Percentiles rank a stretch among this genome's conserved stretches.
Evolutionary conservation across 2,329 filamentous ascomycete genomes (phyloP).

Genomic region (Aspergillus awamori): DNA sequence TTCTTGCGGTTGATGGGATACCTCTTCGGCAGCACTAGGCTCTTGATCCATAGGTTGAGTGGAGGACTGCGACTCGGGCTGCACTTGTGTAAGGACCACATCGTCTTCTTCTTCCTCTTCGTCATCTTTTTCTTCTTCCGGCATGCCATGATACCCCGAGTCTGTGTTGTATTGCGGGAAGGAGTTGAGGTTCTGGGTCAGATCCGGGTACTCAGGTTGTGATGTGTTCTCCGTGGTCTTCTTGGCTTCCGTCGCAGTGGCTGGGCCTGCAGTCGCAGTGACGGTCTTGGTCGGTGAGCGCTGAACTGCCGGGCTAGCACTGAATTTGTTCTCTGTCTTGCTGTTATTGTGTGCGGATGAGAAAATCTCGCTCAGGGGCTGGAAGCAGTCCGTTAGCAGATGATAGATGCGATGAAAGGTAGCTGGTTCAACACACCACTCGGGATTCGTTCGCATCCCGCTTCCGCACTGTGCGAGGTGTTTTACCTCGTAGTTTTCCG

Average conservation of each 20-base stretch:
- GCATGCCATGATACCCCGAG: constrained; percentile 53
- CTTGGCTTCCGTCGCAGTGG: constrained; percentile 17
- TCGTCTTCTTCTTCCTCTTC: constrained; percentile 43
- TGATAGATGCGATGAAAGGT: constrained; percentile 11
- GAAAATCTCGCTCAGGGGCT: constrained; percentile 55
- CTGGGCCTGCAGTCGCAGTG: constrained; percentile 20
- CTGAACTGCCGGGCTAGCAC: constrained; percentile 38
- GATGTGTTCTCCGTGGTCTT: constrained; percentile 23
- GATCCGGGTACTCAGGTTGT: constrained; percentile 34
- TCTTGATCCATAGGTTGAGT: constrained; percentile 40
- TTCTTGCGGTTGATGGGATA: constrained; percentile 29
- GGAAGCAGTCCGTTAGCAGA: background rate
- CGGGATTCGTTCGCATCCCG: constrained; percentile 46
- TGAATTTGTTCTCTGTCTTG: constrained; percentile 36
- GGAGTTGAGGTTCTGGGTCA: constrained; percentile 41
- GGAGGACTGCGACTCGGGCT: constrained; percentile 35
- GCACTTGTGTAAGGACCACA: constrained; percentile 37
- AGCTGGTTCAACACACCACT: constrained; percentile 41
- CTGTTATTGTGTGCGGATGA: constrained; percentile 47
- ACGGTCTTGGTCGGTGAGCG: constrained; percentile 39
- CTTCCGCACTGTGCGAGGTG: constrained; percentile 50
- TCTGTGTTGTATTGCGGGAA: constrained; percentile 47
- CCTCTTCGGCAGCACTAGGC: constrained; percentile 18
- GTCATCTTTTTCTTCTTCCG: constrained; percentile 41
- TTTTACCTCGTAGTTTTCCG: constrained; percentile 53